Base-by-base conservation (phyloP, 2,329 filamentous ascomycete genomes). In the Colletotrichum sidae region DNA sequence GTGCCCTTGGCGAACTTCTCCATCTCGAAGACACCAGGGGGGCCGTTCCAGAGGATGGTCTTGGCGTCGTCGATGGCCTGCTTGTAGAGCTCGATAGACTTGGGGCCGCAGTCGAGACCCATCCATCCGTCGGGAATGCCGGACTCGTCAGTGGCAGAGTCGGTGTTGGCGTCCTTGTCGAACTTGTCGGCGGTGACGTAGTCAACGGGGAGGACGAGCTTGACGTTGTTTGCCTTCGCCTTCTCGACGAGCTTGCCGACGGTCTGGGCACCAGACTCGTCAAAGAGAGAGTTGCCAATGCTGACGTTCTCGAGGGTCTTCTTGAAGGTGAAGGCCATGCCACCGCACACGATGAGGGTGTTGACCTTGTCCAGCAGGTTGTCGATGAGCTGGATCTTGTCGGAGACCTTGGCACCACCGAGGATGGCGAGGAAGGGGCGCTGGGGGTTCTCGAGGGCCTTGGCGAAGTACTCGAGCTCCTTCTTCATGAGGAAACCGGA, bases 281-380 rank as follows among this genome's bases (percentile, higher is more conserved):
- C 96, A 78, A 97, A 99, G 74, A 99, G 87, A 56, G 86, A 96
- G 84, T 90, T 90, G 68, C 96, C 96, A 71, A 99, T 99, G 80
- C 90, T 87, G 75, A 98, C 90, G 77, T 88, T 86, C 82, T 97
- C 88, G 62, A 98, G 88, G n/a, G 93, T 95, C 89, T 99, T 99
- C 88, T 98, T 98, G 89, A 99, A 99, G 74, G 96, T 99, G 85
- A 98, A 99, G 69, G 96, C 94, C 96, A 99, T 99, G 74, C 86
- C 96, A 77, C 96, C 96, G 79, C 95, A 97, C 82, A 99, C 91
- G 81, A 99, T 92, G 71, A 99, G 88, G 79, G 91, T 96, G 88
- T 99, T 88, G 80, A 99, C 94, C 88, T 99, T 98, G 82, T 94
- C 92, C 72, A 99, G 91, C 71, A 99, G 87, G 87, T 99, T 99